Evolutionary conservation across 257 asterid species (phyloP).

Genomic region (Przewalskia tangutica): DNA sequence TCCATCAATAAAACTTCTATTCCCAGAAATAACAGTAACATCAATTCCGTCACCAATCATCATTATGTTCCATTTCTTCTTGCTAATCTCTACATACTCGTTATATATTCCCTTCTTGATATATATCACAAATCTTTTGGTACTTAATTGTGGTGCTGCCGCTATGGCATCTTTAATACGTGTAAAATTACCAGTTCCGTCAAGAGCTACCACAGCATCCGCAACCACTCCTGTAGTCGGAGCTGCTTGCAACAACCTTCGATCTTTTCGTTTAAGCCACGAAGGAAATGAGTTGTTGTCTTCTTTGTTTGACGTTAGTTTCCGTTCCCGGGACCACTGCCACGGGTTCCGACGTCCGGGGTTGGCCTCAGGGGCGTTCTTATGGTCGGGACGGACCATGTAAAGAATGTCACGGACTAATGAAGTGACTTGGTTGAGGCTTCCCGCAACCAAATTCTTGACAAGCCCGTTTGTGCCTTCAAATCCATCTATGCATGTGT

Average conservation of each 20-base stretch:
- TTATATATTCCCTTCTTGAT: constrained; percentile 48
- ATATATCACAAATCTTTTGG: constrained; percentile 30
- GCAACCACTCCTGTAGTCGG: constrained; percentile 6
- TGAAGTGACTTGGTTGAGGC: constrained; percentile 43
- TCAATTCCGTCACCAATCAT: constrained; percentile 61
- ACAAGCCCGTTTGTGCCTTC: constrained; percentile 48
- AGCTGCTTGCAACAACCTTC: constrained; percentile 29
- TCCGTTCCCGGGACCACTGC: constrained; percentile 26
- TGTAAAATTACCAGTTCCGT: constrained; percentile 47
- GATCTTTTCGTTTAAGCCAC: constrained; percentile 33
- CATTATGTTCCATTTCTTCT: constrained; percentile 58
- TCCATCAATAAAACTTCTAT: constrained; percentile 41
- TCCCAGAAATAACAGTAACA: constrained; percentile 50
- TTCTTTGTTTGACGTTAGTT: constrained; percentile 6
- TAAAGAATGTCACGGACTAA: constrained; percentile 35
- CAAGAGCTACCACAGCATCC: constrained; percentile 46
- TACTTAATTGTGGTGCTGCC: constrained; percentile 37
- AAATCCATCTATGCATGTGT: constrained; percentile 47
- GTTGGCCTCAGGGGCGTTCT: background rate
- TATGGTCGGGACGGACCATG: constrained; percentile 32
- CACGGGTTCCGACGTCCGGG: background rate
- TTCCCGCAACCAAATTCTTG: constrained; percentile 32
- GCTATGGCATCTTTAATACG: constrained; percentile 30
- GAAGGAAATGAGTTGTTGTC: constrained; percentile 19
- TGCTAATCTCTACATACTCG: constrained; percentile 46